These are phyloP conservation scores for Gossypium schwendimanii DNA, from an alignment of 441 rosid genomes.

Conservation along the genomic window DNA sequence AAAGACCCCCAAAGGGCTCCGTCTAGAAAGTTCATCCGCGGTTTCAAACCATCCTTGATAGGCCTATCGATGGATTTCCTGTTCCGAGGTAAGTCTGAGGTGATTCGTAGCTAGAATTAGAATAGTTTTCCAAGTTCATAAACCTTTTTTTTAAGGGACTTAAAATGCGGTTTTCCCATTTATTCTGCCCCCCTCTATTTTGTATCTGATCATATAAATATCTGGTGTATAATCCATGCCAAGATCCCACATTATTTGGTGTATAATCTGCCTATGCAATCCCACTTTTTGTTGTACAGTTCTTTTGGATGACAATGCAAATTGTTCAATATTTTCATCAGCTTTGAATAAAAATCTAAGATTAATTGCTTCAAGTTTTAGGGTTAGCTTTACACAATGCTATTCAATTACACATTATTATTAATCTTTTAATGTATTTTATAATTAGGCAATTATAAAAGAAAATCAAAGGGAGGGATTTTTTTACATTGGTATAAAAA, in stretches of 20 bases:
- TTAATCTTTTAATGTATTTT: too few relatives aligned
- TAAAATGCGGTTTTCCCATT: conserved; percentile 10
- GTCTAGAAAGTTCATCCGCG: conserved; percentile 34
- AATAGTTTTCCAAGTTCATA: neutral
- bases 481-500: too few relatives aligned
- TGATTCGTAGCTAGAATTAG: conserved; percentile 43
- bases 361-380: too few relatives aligned
- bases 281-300: conserved; percentile 7
- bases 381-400: too few relatives aligned
- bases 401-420: too few relatives aligned
- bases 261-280: conserved; percentile 18
- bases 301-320: neutral
- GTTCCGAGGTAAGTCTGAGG: conserved; percentile 57
- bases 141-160: neutral
- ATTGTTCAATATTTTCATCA: neutral
- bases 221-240: conserved; percentile 14
- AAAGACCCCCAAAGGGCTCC: conserved; percentile 49
- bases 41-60: conserved; percentile 35
- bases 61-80: conserved; percentile 46
- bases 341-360: neutral
- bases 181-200: conserved; percentile 15
- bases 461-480: too few relatives aligned
- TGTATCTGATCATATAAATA: conserved; percentile 13
- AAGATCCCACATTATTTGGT: conserved; percentile 5
- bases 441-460: too few relatives aligned